Evolutionary conservation across 345 rosid species (phyloP).

Genomic region (Iberis pinnata): DNA sequence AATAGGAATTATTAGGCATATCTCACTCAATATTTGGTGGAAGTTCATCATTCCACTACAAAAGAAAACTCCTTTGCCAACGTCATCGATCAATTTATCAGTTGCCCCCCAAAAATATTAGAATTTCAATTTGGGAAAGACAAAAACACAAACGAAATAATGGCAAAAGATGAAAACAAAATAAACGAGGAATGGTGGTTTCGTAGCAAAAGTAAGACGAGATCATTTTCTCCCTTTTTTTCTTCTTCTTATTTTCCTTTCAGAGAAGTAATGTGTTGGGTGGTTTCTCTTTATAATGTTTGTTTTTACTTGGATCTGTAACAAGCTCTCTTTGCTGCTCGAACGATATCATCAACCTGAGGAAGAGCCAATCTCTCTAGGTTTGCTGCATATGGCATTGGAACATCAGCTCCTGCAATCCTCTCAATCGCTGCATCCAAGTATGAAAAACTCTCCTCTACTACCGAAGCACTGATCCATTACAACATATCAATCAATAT

Average conservation of each 20-base stretch:
- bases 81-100: too few species aligned
- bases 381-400: slow-evolving; percentile 87
- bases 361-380: slow-evolving; percentile 86
- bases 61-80: too few species aligned
- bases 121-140: slow-evolving; percentile 8
- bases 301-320: slow-evolving; percentile 42
- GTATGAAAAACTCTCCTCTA: slow-evolving; percentile 81
- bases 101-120: too few species aligned
- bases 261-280: slow-evolving; percentile 20
- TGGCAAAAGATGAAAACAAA: slow-evolving; percentile 17
- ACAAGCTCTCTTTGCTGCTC: slow-evolving; percentile 78
- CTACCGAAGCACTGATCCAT: slow-evolving; percentile 49
- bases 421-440: slow-evolving; percentile 88
- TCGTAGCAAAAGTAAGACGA: slow-evolving; percentile 15
- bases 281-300: background rate
- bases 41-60: too few species aligned
- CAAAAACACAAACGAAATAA: background rate
- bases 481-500: too few species aligned
- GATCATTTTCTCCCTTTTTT: slow-evolving; percentile 1
- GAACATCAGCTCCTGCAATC: slow-evolving; percentile 85
- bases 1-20: too few species aligned
- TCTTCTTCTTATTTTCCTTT: slow-evolving; percentile 18
- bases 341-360: slow-evolving; percentile 76
- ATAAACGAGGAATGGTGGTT: slow-evolving; percentile 20
- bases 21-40: too few species aligned